phyloP scores from a whole-genome alignment of 768 basidiomycete genomes.

The Naganishia randhawae region DNA sequence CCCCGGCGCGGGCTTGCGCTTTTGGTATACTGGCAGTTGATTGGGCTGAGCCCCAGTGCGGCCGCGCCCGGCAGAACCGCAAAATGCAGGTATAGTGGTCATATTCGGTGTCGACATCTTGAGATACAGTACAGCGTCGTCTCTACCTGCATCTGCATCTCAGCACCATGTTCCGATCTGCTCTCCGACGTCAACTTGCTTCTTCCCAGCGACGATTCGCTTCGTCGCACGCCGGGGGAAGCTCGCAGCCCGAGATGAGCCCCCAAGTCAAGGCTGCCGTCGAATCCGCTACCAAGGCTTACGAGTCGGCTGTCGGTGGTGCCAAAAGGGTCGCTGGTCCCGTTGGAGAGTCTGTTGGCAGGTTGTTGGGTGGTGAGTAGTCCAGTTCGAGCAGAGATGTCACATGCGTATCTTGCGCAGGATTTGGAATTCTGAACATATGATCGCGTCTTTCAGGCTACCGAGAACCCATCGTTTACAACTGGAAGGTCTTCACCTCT shows the following conservation, averaged over 20 bases:
- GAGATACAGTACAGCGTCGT: not conserved
- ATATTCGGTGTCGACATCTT: not conserved
- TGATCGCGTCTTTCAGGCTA: slow-evolving; percentile 34
- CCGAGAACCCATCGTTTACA: slow-evolving; percentile 44
- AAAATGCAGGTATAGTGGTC: not conserved
- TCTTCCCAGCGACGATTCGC: slow-evolving; percentile 31
- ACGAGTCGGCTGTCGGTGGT: slow-evolving; percentile 36
- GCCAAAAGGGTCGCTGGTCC: slow-evolving; percentile 49
- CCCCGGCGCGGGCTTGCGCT: not conserved
- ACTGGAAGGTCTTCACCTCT: slow-evolving; percentile 48
- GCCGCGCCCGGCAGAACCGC: slow-evolving; percentile 14
- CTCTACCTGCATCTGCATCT: slow-evolving; percentile 6
- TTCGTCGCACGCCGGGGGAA: slow-evolving; percentile 33
- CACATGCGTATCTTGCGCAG: not conserved
- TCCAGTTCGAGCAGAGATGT: too few relatives aligned
- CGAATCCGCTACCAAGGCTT: slow-evolving; percentile 44
- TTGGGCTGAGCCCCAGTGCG: not conserved
- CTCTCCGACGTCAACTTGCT: slow-evolving; percentile 30
- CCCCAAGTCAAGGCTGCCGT: slow-evolving; percentile 47
- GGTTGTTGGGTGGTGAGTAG: slow-evolving; percentile 46
- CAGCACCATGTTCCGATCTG: slow-evolving; percentile 26
- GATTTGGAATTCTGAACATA: not conserved
- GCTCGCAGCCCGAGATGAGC: slow-evolving; percentile 34
- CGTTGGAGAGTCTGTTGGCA: slow-evolving; percentile 45
- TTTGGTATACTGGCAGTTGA: not conserved